Percentiles rank a stretch among this genome's conserved stretches.
Evolutionary conservation across 495 filamentous ascomycete genomes (phyloP).

Genomic region (Viridothelium virens): DNA sequence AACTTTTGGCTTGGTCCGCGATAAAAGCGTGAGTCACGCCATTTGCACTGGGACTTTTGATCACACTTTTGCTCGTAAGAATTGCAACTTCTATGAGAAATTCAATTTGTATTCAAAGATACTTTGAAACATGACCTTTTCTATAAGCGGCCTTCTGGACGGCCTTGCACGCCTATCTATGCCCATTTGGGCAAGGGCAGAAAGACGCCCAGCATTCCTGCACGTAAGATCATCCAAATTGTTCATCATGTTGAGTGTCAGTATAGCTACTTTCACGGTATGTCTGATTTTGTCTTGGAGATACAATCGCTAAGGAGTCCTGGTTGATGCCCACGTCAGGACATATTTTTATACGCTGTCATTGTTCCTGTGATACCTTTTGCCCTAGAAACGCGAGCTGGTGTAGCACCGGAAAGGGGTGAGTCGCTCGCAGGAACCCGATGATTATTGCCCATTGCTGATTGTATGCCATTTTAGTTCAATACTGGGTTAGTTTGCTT

Average conservation of each 20-base stretch:
- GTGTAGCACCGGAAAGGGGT: constrained; percentile 43
- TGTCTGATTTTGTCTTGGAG: constrained; percentile 16
- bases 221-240: constrained; percentile 38
- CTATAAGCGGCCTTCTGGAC: background rate
- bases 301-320: background rate
- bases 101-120: background rate
- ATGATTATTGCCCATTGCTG: background rate
- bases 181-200: background rate
- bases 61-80: no score
- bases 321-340: constrained; percentile 34
- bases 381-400: constrained; percentile 53
- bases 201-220: constrained; percentile 23
- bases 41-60: no score
- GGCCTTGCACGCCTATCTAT: background rate
- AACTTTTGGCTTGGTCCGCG: no score
- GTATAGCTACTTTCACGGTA: constrained; percentile 49
- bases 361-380: constrained; percentile 84
- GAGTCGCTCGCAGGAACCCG: background rate
- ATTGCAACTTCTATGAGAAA: no score
- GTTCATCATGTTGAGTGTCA: constrained; percentile 46
- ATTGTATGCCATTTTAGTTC: constrained; percentile 34
- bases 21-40: no score
- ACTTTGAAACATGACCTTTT: background rate
- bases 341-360: constrained; percentile 74
- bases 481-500: constrained; percentile 71